phyloP scores from a whole-genome alignment of 129 eudicot genomes.

The Ambrosia trifida region DNA sequence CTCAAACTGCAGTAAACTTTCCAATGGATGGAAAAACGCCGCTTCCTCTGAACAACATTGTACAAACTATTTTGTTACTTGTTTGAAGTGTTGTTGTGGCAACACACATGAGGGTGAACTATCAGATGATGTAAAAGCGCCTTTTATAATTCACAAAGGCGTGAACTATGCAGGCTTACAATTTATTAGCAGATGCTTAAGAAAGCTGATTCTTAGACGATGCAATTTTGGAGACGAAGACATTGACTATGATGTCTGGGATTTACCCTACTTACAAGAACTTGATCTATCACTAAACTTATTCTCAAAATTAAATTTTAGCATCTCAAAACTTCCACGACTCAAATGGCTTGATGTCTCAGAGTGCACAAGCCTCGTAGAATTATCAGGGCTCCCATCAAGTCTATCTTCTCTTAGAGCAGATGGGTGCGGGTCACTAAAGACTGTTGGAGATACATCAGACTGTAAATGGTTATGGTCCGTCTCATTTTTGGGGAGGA shows the following conservation, averaged over 20 bases:
- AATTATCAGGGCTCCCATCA: conserved; percentile 16
- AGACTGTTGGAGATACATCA: neutral
- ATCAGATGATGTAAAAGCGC: neutral
- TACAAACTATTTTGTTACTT: neutral
- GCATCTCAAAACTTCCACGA: conserved; percentile 11
- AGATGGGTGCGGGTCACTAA: neutral
- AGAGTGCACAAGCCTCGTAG: neutral
- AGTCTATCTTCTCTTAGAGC: conserved; percentile 10
- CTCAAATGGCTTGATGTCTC: conserved; percentile 22
- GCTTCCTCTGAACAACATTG: neutral
- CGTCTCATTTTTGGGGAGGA: neutral
- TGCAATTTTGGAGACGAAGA: conserved; percentile 19
- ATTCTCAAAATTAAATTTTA: conserved; percentile 5
- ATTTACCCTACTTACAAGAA: conserved; percentile 20
- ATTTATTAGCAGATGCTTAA: neutral
- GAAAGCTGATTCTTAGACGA: conserved; percentile 1
- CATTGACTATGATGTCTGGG: neutral
- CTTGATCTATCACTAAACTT: neutral
- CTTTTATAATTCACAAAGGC: neutral
- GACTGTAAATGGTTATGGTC: conserved; percentile 27
- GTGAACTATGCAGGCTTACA: conserved; percentile 9
- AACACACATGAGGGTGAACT: neutral
- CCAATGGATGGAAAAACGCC: neutral
- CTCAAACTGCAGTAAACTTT: neutral
- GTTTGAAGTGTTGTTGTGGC: neutral